Evolutionary conservation across 176 grass and related monocot genomes (phyloP).

Genomic region (Chrysopogon serrulatus): DNA sequence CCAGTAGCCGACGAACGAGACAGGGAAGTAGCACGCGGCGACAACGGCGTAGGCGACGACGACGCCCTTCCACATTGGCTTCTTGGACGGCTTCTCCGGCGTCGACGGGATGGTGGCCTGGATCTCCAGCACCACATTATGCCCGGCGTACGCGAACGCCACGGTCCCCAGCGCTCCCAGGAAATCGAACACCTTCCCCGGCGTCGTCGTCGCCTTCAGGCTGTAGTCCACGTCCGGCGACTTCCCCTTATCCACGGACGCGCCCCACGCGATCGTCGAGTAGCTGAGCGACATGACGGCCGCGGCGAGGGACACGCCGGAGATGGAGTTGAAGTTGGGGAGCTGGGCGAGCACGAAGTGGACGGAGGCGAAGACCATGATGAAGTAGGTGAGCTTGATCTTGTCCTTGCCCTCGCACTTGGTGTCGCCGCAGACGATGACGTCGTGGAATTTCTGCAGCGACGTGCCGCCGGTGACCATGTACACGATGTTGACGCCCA

Average conservation of each 20-base stretch:
- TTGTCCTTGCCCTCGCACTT: background rate
- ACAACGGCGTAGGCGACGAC: slow-evolving; percentile 81
- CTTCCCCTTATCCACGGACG: slow-evolving; percentile 64
- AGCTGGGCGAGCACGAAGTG: slow-evolving; percentile 84
- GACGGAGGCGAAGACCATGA: slow-evolving; percentile 80
- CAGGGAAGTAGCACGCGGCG: slow-evolving; percentile 85
- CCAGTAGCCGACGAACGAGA: slow-evolving; percentile 76
- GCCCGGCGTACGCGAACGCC: slow-evolving; percentile 79
- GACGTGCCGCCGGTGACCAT: too few relatives aligned
- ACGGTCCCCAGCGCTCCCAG: slow-evolving; percentile 57
- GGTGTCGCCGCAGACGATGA: slow-evolving; percentile 28
- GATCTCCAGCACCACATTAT: slow-evolving; percentile 95
- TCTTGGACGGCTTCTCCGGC: slow-evolving; percentile 87
- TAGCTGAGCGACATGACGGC: slow-evolving; percentile 93
- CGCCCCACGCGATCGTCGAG: slow-evolving; percentile 87
- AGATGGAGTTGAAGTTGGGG: slow-evolving; percentile 88
- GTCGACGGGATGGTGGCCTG: slow-evolving; percentile 88
- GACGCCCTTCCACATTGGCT: slow-evolving; percentile 95
- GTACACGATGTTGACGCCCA: too few relatives aligned
- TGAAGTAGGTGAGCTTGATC: slow-evolving; percentile 80
- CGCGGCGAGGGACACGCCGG: slow-evolving; percentile 77
- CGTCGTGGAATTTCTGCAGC: too few relatives aligned
- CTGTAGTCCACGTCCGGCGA: slow-evolving; percentile 40
- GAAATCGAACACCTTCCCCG: slow-evolving; percentile 69
- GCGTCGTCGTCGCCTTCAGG: slow-evolving; percentile 10